Percentiles rank a stretch among this genome's conserved stretches.
These are phyloP conservation scores for Suhomyces coccinellae DNA, from an alignment of 1,139 yeast genomes.

Conservation along the genomic window DNA sequence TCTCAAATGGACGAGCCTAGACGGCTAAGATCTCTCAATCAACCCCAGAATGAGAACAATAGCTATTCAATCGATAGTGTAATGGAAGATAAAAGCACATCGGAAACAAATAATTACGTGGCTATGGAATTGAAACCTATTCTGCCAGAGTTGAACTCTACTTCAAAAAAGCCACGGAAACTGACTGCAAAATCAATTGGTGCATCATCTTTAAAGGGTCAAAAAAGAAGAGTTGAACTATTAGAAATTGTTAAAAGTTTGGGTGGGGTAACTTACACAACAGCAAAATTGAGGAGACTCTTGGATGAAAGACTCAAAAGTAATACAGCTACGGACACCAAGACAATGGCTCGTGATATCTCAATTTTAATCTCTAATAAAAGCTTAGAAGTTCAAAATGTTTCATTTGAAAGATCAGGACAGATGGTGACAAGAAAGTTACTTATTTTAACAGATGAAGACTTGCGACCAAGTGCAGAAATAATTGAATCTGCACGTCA, in stretches of 20 bases:
- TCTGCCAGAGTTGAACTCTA: slow-evolving; percentile 11
- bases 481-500: slow-evolving; percentile 28
- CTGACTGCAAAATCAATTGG: slow-evolving; percentile 5
- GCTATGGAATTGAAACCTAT: slow-evolving; percentile 12
- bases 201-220: slow-evolving; percentile 16
- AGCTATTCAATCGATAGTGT: background rate
- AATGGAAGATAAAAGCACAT: background rate
- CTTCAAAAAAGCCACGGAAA: slow-evolving; percentile 4
- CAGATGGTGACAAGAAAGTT: slow-evolving; percentile 33
- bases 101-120: background rate
- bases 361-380: slow-evolving; percentile 19
- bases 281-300: slow-evolving; percentile 32
- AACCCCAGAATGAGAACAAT: background rate
- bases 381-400: slow-evolving; percentile 30
- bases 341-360: slow-evolving; percentile 50
- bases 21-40: background rate
- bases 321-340: slow-evolving; percentile 45
- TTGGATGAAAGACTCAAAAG: slow-evolving; percentile 39
- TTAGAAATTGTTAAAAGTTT: slow-evolving; percentile 36
- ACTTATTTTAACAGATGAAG: slow-evolving; percentile 32
- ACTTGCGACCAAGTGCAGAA: slow-evolving; percentile 29
- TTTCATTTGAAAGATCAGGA: slow-evolving; percentile 32
- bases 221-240: slow-evolving; percentile 35
- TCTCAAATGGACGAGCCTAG: background rate
- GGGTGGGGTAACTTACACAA: slow-evolving; percentile 46